A percentile compares a stretch with the other conserved stretches of the same genome.
Evolutionary conservation across 1,139 yeast genomes (phyloP).

Genomic region (Yamadazyma sp.): DNA sequence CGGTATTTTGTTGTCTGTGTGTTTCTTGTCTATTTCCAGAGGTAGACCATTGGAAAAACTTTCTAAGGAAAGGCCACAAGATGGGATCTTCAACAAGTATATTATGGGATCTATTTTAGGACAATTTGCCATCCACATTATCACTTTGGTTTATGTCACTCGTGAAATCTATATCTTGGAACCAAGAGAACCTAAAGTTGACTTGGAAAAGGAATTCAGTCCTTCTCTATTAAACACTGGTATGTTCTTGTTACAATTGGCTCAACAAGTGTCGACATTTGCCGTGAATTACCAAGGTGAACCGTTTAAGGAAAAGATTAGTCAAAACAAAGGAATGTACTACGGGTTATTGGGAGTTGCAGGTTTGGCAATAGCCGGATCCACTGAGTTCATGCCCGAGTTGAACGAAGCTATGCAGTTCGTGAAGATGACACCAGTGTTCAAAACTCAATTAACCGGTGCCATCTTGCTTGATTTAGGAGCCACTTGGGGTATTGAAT

Average conservation of each 20-base stretch:
- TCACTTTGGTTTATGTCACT: conserved; percentile 79
- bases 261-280: conserved; percentile 96
- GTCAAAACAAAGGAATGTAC: conserved; percentile 94
- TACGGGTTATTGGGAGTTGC: conserved; percentile 93
- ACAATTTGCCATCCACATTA: conserved; percentile 91
- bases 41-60: conserved; percentile 89
- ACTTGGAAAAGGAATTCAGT: conserved; percentile 81
- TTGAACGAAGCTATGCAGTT: conserved; percentile 87
- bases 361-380: conserved; percentile 82
- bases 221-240: conserved; percentile 96
- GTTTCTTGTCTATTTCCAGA: conserved; percentile 93
- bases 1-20: conserved; percentile 86
- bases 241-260: conserved; percentile 88
- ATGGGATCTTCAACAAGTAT: conserved; percentile 91
- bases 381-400: conserved; percentile 95
- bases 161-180: conserved; percentile 80
- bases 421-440: conserved; percentile 77
- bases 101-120: conserved; percentile 97
- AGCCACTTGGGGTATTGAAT: conserved; percentile 78
- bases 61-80: conserved; percentile 95
- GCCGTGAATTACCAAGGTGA: conserved; percentile 97
- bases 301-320: conserved; percentile 91
- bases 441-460: conserved; percentile 74
- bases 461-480: conserved; percentile 76
- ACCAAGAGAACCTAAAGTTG: conserved; percentile 87